Conservation (phyloP, 306 rosid species). For the Cucurbita argyrosperma region DNA sequence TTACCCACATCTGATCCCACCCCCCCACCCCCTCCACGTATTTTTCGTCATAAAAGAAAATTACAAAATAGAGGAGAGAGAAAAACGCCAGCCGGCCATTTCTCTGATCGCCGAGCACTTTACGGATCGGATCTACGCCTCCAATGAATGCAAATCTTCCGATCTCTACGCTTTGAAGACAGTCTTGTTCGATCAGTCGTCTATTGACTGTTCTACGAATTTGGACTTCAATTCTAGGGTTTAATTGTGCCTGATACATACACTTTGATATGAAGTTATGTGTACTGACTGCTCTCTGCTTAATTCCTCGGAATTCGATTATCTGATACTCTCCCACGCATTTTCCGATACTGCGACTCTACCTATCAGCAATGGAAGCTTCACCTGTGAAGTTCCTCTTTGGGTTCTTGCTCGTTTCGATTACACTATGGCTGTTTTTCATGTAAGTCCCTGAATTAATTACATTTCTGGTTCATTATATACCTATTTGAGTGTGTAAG, state of each 20-base stretch:
- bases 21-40: conserved; percentile 4
- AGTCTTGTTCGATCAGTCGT: conserved; percentile 2
- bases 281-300: conserved; percentile 16
- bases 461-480: neutral
- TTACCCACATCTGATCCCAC: conserved; percentile 7
- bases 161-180: conserved; percentile 40
- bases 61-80: neutral
- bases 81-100: neutral
- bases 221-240: conserved; percentile 31
- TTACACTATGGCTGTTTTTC: conserved; percentile 69
- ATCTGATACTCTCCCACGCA: conserved; percentile 24
- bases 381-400: conserved; percentile 79
- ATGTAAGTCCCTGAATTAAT: conserved; percentile 39
- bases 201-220: neutral
- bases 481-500: neutral
- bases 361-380: conserved; percentile 47
- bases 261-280: conserved; percentile 23
- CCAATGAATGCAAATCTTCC: conserved; percentile 17
- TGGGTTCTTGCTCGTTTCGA: conserved; percentile 55
- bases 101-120: conserved; percentile 32
- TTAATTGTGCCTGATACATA: neutral
- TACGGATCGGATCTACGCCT: conserved; percentile 66
- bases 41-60: neutral
- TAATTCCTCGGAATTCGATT: conserved; percentile 25
- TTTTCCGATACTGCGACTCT: conserved; percentile 8